Percentiles rank a stretch among this genome's conserved stretches.
Evolutionary conservation across 176 grass and related monocot species (phyloP).

Genomic region (Zizania latifolia): DNA sequence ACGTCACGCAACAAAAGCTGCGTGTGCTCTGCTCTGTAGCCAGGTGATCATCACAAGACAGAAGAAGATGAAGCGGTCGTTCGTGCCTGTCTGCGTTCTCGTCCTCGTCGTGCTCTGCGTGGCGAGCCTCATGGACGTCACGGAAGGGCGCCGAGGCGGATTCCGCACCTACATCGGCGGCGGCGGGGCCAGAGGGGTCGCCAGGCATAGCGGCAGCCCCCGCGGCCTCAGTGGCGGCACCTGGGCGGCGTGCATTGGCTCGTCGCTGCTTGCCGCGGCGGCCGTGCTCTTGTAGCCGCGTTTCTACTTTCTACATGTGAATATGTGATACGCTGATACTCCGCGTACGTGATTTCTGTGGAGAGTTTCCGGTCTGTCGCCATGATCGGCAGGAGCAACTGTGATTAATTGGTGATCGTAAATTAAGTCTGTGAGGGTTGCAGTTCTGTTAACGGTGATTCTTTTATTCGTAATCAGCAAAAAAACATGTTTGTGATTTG

Average conservation of each 20-base stretch:
- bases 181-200: background rate
- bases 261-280: slow-evolving; percentile 11
- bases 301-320: too few species aligned
- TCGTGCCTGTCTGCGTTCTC: background rate
- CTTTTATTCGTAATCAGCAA: background rate
- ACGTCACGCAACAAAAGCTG: background rate
- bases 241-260: slow-evolving; percentile 25
- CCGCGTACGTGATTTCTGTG: too few species aligned
- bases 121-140: slow-evolving; percentile 13
- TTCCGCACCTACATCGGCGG: background rate
- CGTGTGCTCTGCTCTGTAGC: too few species aligned
- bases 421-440: background rate
- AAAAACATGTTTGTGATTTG: background rate
- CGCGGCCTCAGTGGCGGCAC: slow-evolving; percentile 23
- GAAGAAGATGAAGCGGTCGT: background rate
- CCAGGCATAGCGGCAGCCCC: background rate
- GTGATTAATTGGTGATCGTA: background rate
- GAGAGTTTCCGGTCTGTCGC: background rate
- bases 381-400: background rate
- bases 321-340: too few species aligned
- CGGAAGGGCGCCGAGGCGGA: slow-evolving; percentile 8
- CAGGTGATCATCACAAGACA: background rate
- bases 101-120: slow-evolving; percentile 8
- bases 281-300: slow-evolving; percentile 11
- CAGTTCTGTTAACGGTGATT: background rate